Conservation (phyloP, 768 basidiomycete genomes). For the Tylopilus sp. region DNA sequence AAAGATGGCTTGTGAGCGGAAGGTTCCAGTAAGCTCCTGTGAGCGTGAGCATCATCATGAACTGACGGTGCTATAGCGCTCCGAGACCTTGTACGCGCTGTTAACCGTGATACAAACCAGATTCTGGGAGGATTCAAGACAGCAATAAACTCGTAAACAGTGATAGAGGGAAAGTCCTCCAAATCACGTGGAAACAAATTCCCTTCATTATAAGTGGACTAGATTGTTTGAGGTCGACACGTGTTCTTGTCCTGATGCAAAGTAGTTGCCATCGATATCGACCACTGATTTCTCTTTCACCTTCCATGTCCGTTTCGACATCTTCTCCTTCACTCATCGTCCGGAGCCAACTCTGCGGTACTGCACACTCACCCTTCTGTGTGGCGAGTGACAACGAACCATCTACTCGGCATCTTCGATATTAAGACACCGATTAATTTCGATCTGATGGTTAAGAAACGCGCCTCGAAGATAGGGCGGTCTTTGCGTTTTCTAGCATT, state of each 20-base stretch:
- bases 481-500: background rate
- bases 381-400: too few species aligned
- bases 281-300: background rate
- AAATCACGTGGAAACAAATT: conserved; percentile 4
- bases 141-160: background rate
- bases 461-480: background rate
- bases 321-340: background rate
- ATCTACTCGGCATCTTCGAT: too few species aligned
- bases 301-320: background rate
- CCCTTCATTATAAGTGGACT: too few species aligned
- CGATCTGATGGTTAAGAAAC: background rate
- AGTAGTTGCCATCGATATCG: too few species aligned
- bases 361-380: background rate
- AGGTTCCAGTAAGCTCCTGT: conserved; percentile 9
- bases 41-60: background rate
- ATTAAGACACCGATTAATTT: background rate
- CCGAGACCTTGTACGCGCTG: conserved; percentile 58
- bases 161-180: background rate
- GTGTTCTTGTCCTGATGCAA: background rate
- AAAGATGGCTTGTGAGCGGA: conserved; percentile 14
- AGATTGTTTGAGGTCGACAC: background rate
- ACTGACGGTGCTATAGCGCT: conserved; percentile 38
- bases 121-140: conserved; percentile 37
- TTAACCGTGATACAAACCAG: conserved; percentile 62
- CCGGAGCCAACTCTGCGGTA: background rate